These are phyloP conservation scores for Fraxinus floribunda DNA, from an alignment of 305 asterid species.

Conservation along the genomic window DNA sequence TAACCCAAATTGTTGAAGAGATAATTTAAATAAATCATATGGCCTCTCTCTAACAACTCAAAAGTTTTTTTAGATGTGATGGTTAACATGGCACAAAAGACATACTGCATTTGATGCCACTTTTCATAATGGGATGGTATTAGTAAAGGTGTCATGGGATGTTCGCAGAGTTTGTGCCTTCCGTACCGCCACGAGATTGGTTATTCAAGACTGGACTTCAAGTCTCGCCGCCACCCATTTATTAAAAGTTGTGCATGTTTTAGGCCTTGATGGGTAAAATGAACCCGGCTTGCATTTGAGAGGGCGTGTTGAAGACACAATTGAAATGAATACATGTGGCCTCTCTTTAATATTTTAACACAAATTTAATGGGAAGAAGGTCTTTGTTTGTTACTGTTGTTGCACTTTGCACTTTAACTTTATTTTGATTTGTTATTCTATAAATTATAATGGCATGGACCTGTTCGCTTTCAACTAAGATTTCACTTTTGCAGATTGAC, in stretches of 20 bases:
- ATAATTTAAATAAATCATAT: neutral
- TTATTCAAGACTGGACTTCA: neutral
- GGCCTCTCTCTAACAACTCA: neutral
- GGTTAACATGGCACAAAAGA: neutral
- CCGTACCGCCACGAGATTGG: neutral
- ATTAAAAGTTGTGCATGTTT: neutral
- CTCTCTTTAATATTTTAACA: neutral
- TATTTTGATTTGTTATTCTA: neutral
- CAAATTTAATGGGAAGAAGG: neutral
- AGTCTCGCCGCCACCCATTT: neutral
- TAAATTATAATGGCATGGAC: neutral
- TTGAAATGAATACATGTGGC: neutral
- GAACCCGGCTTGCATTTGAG: neutral
- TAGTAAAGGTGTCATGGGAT: neutral
- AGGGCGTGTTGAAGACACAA: neutral
- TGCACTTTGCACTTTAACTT: conserved; percentile 3
- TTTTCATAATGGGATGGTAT: neutral
- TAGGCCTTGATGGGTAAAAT: neutral
- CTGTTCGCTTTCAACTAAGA: conserved; percentile 16
- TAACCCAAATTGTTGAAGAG: neutral
- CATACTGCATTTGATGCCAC: neutral
- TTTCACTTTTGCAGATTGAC: conserved; percentile 60
- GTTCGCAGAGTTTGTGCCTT: neutral
- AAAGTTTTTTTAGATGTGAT: neutral
- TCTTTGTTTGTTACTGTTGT: conserved; percentile 16